Percentiles rank a stretch among this genome's conserved stretches.
Conservation (phyloP, 768 basidiomycete species). For the Hysterangium stoloniferum region DNA sequence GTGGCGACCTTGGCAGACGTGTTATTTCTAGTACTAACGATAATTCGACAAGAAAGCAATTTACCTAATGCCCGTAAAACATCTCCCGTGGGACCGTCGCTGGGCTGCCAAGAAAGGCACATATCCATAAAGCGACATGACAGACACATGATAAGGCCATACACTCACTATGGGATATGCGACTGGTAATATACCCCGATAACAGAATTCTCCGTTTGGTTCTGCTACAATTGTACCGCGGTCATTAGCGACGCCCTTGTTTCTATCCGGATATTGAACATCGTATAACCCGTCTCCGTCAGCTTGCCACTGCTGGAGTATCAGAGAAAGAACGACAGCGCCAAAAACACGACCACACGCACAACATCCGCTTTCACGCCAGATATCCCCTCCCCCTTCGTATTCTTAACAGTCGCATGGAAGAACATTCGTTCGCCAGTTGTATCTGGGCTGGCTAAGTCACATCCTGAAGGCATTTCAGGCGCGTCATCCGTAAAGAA, state of each 20-base stretch:
- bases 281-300: slow-evolving; percentile 33
- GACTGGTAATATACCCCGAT: slow-evolving; percentile 26
- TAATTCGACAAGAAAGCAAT: not conserved
- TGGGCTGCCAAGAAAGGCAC: slow-evolving; percentile 16
- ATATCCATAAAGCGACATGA: too few species aligned
- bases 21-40: too few species aligned
- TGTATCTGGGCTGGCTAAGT: slow-evolving; percentile 19
- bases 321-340: not conserved
- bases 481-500: slow-evolving; percentile 28
- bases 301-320: slow-evolving; percentile 29
- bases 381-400: slow-evolving; percentile 25
- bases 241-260: slow-evolving; percentile 21
- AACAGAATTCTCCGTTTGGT: slow-evolving; percentile 23
- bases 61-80: slow-evolving; percentile 21
- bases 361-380: slow-evolving; percentile 30
- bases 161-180: slow-evolving; percentile 27
- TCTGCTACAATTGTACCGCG: slow-evolving; percentile 25
- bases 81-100: slow-evolving; percentile 25
- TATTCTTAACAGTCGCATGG: slow-evolving; percentile 27
- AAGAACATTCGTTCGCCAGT: slow-evolving; percentile 30
- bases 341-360: slow-evolving; percentile 7
- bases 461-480: slow-evolving; percentile 22
- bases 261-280: slow-evolving; percentile 24
- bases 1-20: slow-evolving; percentile 21
- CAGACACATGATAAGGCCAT: too few species aligned